Evolutionary conservation across 129 eudicot genomes (phyloP).

Genomic region (Flaveria bidentis): DNA sequence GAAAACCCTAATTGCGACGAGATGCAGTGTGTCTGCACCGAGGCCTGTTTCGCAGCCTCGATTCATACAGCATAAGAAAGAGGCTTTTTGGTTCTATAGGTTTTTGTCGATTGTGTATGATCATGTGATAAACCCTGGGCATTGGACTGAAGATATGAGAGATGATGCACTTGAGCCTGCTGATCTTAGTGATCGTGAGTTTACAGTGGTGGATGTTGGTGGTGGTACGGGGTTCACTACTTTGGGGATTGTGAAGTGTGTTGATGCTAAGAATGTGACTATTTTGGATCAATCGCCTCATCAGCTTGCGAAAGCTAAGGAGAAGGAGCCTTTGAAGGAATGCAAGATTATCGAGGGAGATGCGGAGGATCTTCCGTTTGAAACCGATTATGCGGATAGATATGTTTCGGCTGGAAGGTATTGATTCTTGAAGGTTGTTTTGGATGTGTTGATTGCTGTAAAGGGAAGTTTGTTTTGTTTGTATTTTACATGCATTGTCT

Average conservation of each 20-base stretch:
- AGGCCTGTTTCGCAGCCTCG: conserved; percentile 83
- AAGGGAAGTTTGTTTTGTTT: background rate
- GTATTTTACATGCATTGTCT: background rate
- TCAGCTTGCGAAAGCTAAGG: conserved; percentile 83
- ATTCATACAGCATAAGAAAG: conserved; percentile 79
- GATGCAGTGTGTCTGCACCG: conserved; percentile 60
- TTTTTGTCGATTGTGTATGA: conserved; percentile 77
- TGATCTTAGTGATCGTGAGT: conserved; percentile 41
- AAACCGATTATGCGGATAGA: conserved; percentile 79
- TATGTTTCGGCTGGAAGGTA: conserved; percentile 99
- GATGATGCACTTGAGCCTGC: conserved; percentile 85
- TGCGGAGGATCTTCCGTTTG: conserved; percentile 79
- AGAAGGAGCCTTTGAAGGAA: conserved; percentile 64
- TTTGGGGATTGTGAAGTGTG: conserved; percentile 68
- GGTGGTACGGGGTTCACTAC: conserved; percentile 90
- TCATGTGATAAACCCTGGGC: conserved; percentile 88
- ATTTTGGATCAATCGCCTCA: conserved; percentile 92
- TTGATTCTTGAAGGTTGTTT: background rate
- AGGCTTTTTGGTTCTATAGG: conserved; percentile 89
- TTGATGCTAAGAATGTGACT: conserved; percentile 84
- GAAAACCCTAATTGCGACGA: conserved; percentile 41
- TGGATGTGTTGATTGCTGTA: conserved; percentile 5
- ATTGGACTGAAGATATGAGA: conserved; percentile 91
- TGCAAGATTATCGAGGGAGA: conserved; percentile 85
- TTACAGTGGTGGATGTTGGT: conserved; percentile 84